These are phyloP conservation scores for Vitis hybrid DNA, from an alignment of 177 flowering plant genomes.

Conservation along the genomic window DNA sequence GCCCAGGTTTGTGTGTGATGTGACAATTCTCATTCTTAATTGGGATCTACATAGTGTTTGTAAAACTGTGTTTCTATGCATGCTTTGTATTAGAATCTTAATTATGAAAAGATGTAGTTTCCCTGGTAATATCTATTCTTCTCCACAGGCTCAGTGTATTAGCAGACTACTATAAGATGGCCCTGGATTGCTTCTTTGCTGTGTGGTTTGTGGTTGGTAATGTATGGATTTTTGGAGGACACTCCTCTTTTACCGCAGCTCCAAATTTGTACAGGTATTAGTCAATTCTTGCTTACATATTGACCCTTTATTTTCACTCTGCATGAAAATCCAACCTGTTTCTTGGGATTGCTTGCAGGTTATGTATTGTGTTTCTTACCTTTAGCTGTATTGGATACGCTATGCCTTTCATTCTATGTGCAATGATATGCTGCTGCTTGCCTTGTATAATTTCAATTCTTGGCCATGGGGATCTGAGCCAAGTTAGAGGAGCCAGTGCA, in stretches of 20 bases:
- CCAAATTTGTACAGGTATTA: constrained; percentile 87
- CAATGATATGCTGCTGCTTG: constrained; percentile 94
- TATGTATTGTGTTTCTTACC: constrained; percentile 86
- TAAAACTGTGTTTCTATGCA: too few species aligned
- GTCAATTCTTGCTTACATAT: background rate
- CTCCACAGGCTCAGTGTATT: constrained; percentile 49
- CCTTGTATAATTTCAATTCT: constrained; percentile 90
- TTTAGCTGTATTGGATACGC: constrained; percentile 85
- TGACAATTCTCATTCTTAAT: too few species aligned
- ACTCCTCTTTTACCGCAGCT: constrained; percentile 74
- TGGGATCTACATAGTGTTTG: too few species aligned
- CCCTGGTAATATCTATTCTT: background rate
- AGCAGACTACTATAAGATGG: constrained; percentile 81
- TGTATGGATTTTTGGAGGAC: constrained; percentile 96
- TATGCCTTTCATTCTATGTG: constrained; percentile 94
- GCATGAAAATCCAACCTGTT: background rate
- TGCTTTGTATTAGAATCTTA: too few species aligned
- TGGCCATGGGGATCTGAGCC: constrained; percentile 50
- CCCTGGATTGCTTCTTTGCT: constrained; percentile 91
- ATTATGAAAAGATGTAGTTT: too few species aligned
- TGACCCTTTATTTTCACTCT: background rate
- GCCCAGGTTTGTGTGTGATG: too few species aligned
- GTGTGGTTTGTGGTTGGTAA: constrained; percentile 99
- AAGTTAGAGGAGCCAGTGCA: constrained; percentile 43
- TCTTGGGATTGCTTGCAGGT: constrained; percentile 48